A percentile compares a stretch with the other conserved stretches of the same genome.
Evolutionary conservation across 169 alveolate genomes (phyloP).

Genomic region (Babesia sp.): DNA sequence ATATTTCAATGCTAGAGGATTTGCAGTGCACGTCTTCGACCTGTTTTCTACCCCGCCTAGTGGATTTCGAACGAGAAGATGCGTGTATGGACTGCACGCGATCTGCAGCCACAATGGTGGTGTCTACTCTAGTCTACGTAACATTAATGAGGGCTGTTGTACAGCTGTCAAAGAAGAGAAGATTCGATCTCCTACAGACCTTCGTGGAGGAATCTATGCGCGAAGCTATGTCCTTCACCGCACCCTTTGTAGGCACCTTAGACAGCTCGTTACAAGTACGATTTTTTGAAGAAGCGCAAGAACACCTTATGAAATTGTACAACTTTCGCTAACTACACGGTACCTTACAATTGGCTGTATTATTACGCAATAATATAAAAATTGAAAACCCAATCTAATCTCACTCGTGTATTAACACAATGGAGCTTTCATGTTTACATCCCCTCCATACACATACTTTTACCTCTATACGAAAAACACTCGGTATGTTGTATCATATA

Average conservation of each 20-base stretch:
- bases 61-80: neutral
- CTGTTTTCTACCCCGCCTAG: slow-evolving; percentile 1
- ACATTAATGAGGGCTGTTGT: slow-evolving; percentile 13
- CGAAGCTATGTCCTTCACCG: slow-evolving; percentile 4
- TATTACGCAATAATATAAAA: too few species aligned
- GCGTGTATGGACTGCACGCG: neutral
- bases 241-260: neutral
- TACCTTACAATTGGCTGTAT: too few species aligned
- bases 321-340: too few species aligned
- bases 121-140: slow-evolving; percentile 23
- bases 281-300: slow-evolving; percentile 19
- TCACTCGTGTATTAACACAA: too few species aligned
- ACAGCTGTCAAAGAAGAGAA: slow-evolving; percentile 1
- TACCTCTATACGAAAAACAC: too few species aligned
- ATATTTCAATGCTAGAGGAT: slow-evolving; percentile 3
- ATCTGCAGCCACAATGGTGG: slow-evolving; percentile 20
- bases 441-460: too few species aligned
- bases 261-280: slow-evolving; percentile 2
- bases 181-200: slow-evolving; percentile 13
- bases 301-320: slow-evolving; percentile 13
- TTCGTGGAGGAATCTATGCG: slow-evolving; percentile 4
- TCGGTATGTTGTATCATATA: too few species aligned
- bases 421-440: too few species aligned
- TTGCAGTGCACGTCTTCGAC: neutral
- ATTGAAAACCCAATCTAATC: too few species aligned